phyloP scores from a whole-genome alignment of 1,284 basidiomycete genomes.

The Chondrostereum purpureum region DNA sequence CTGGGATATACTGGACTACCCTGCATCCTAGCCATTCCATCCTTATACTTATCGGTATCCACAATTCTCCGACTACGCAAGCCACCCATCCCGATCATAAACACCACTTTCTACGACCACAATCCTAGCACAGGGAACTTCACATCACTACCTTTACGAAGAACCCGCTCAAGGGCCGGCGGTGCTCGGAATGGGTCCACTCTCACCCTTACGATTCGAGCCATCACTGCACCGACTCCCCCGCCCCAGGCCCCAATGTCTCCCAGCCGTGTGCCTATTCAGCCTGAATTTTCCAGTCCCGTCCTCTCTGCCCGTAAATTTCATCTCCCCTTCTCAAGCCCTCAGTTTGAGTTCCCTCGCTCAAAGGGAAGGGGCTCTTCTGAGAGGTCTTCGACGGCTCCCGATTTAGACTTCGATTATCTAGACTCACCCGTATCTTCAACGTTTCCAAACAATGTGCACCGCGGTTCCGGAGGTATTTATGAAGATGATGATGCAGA shows the following conservation, averaged over 20 bases:
- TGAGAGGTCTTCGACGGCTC: background rate
- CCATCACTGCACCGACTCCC: slow-evolving; percentile 18
- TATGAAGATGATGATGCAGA: background rate
- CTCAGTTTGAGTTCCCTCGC: slow-evolving; percentile 1
- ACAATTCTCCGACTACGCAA: slow-evolving; percentile 32
- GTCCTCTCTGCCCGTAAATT: slow-evolving; percentile 18
- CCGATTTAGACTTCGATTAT: background rate
- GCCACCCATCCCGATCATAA: slow-evolving; percentile 29
- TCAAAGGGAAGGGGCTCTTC: background rate
- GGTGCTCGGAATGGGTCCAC: slow-evolving; percentile 8
- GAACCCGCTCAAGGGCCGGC: slow-evolving; percentile 9
- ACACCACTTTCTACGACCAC: slow-evolving; percentile 1
- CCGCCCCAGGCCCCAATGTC: slow-evolving; percentile 6
- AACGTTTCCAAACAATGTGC: background rate
- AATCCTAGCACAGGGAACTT: too few relatives aligned
- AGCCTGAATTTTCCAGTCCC: slow-evolving; percentile 17
- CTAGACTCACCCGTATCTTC: background rate
- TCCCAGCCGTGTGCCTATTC: slow-evolving; percentile 15
- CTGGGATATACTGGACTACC: slow-evolving; percentile 54
- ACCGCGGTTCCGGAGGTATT: too few relatives aligned
- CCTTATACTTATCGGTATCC: slow-evolving; percentile 39
- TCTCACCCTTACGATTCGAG: slow-evolving; percentile 16
- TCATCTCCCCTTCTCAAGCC: slow-evolving; percentile 21
- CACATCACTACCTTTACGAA: slow-evolving; percentile 18
- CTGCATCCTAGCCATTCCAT: slow-evolving; percentile 45